These are phyloP conservation scores for Pyrenochaeta sp. DNA, from an alignment of 2,329 filamentous ascomycete genomes.

Conservation along the genomic window DNA sequence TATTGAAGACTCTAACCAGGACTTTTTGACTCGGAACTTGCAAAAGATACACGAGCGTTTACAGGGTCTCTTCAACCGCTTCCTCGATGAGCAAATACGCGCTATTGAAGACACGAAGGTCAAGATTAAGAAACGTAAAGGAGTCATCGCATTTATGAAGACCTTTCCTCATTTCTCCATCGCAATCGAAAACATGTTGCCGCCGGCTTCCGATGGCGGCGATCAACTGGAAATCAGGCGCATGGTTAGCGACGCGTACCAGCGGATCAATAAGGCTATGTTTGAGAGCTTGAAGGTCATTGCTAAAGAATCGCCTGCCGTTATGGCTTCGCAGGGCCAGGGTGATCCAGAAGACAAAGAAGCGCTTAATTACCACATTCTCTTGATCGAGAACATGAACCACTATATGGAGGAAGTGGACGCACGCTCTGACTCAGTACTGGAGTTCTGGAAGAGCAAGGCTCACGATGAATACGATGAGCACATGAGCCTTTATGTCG, in stretches of 20 bases:
- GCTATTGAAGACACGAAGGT: slow-evolving; percentile 98
- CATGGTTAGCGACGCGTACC: slow-evolving; percentile 86
- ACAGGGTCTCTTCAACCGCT: slow-evolving; percentile 80
- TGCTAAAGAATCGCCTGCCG: slow-evolving; percentile 71
- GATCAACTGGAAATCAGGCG: slow-evolving; percentile 72
- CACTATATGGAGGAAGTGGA: slow-evolving; percentile 95
- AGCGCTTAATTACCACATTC: slow-evolving; percentile 94
- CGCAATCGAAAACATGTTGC: slow-evolving; percentile 84
- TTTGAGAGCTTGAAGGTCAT: slow-evolving; percentile 97
- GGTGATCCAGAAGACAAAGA: slow-evolving; percentile 89
- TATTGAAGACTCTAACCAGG: slow-evolving; percentile 89
- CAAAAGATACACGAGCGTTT: slow-evolving; percentile 81
- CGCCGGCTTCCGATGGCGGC: slow-evolving; percentile 59
- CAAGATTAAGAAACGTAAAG: slow-evolving; percentile 98
- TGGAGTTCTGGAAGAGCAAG: slow-evolving; percentile 83
- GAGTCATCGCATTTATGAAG: slow-evolving; percentile 93
- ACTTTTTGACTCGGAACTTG: slow-evolving; percentile 82
- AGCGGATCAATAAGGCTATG: slow-evolving; percentile 91
- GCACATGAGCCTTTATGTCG: slow-evolving; percentile 87
- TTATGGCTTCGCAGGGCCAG: slow-evolving; percentile 61
- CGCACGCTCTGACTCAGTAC: slow-evolving; percentile 73
- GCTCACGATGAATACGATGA: slow-evolving; percentile 82
- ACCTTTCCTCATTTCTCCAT: slow-evolving; percentile 89
- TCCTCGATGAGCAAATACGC: slow-evolving; percentile 92
- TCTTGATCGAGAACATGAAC: slow-evolving; percentile 99